A percentile compares a stretch with the other conserved stretches of the same genome.
Conservation (phyloP, 352 stramenopile species). For the Pythium biforme region DNA sequence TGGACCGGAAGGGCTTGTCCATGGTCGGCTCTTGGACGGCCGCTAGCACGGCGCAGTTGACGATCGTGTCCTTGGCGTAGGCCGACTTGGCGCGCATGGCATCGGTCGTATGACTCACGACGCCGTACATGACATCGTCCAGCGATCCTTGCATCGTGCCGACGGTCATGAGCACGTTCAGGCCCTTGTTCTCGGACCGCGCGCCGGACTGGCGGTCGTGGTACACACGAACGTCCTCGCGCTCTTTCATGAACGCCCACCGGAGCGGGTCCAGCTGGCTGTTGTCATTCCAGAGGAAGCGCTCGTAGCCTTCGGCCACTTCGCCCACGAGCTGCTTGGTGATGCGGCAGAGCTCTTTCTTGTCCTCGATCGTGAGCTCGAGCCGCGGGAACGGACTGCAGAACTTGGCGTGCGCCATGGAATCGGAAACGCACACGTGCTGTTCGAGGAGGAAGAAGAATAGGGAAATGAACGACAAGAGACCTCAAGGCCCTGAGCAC, state of each 20-base stretch:
- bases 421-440: too few species aligned
- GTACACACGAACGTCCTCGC: conserved; percentile 48
- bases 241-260: conserved; percentile 51
- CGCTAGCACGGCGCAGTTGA: conserved; percentile 52
- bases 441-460: too few species aligned
- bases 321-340: conserved; percentile 49
- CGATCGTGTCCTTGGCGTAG: conserved; percentile 50
- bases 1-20: conserved; percentile 50
- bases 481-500: too few species aligned
- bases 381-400: conserved; percentile 42
- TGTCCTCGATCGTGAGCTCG: conserved; percentile 26
- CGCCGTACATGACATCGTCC: conserved; percentile 62
- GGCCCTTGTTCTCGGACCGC: conserved; percentile 11
- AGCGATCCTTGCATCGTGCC: conserved; percentile 52
- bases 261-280: conserved; percentile 37
- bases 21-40: conserved; percentile 43
- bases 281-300: conserved; percentile 44
- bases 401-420: conserved; percentile 31
- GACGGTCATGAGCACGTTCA: conserved; percentile 21
- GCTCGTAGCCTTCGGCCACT: conserved; percentile 46
- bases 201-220: conserved; percentile 34
- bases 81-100: conserved; percentile 54
- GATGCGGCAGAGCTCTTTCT: conserved; percentile 9
- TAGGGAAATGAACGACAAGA: too few species aligned
- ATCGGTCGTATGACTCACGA: conserved; percentile 40